Conservation (phyloP, 2,329 filamentous ascomycete species). For the Tolypocladium tundrense region DNA sequence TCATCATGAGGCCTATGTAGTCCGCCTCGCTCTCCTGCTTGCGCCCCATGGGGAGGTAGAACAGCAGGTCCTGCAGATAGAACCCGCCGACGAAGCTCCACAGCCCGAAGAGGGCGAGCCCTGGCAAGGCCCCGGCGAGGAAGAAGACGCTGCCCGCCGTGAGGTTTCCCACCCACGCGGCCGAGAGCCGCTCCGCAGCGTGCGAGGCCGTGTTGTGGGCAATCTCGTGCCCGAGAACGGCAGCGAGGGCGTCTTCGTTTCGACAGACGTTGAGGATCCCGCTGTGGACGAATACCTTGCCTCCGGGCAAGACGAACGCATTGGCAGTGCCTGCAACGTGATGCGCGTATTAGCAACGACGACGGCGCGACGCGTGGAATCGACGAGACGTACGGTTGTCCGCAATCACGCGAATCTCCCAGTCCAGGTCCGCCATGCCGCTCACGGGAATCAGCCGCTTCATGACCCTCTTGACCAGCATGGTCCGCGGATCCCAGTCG, state of each 20-base stretch:
- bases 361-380: not conserved
- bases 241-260: constrained; percentile 60
- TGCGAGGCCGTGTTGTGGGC: constrained; percentile 66
- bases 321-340: constrained; percentile 42
- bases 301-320: constrained; percentile 68
- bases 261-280: constrained; percentile 59
- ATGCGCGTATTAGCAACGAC: not conserved
- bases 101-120: constrained; percentile 25
- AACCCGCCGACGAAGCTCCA: constrained; percentile 33
- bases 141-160: constrained; percentile 39
- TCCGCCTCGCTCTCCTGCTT: constrained; percentile 70
- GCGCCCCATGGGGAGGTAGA: constrained; percentile 57
- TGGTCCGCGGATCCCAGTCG: constrained; percentile 45
- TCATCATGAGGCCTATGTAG: constrained; percentile 73
- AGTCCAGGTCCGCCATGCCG: constrained; percentile 46
- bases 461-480: constrained; percentile 54
- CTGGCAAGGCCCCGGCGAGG: constrained; percentile 32
- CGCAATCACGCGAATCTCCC: constrained; percentile 70
- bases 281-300: constrained; percentile 71
- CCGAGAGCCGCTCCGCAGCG: constrained; percentile 51
- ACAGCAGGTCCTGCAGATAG: constrained; percentile 49
- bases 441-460: constrained; percentile 55
- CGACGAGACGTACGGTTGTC: constrained; percentile 34
- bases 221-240: constrained; percentile 71
- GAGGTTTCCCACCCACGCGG: constrained; percentile 40